Percentiles rank a stretch among this genome's conserved stretches.
These are phyloP conservation scores for Colletotrichum nymphaeae DNA, from an alignment of 2,329 filamentous ascomycete genomes.

Conservation along the genomic window DNA sequence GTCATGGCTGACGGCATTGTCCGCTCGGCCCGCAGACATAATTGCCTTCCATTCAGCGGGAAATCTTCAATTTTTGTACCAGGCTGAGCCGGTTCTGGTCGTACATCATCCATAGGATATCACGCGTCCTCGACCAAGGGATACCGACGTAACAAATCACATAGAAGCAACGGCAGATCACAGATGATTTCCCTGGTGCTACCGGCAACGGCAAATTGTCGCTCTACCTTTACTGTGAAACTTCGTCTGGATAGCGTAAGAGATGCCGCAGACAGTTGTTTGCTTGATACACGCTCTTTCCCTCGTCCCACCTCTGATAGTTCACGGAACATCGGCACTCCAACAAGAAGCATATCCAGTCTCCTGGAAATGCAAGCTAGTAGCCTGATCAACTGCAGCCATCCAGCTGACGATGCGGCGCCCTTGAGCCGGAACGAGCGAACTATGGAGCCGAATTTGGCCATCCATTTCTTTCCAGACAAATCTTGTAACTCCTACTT, in stretches of 20 bases:
- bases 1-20: background rate
- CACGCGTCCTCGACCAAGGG: background rate
- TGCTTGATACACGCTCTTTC: background rate
- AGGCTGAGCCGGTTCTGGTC: no score
- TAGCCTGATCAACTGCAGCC: conserved; percentile 27
- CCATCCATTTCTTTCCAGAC: background rate
- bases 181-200: conserved; percentile 8
- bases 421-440: background rate
- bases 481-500: background rate
- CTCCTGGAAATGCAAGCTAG: conserved; percentile 17
- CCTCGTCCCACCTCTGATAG: background rate
- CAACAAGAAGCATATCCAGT: conserved; percentile 32
- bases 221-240: background rate
- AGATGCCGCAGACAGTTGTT: conserved; percentile 1
- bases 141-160: background rate
- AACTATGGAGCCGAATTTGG: background rate
- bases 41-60: background rate
- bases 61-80: background rate
- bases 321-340: background rate
- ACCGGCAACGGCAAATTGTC: conserved; percentile 17
- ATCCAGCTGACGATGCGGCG: conserved; percentile 24
- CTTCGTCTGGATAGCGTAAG: background rate
- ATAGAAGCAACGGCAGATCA: background rate
- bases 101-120: background rate
- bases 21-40: background rate